Percentiles rank a stretch among this genome's conserved stretches.
Evolutionary conservation across 2,329 filamentous ascomycete genomes (phyloP).

Genomic region (Sordariomycetes sp.): DNA sequence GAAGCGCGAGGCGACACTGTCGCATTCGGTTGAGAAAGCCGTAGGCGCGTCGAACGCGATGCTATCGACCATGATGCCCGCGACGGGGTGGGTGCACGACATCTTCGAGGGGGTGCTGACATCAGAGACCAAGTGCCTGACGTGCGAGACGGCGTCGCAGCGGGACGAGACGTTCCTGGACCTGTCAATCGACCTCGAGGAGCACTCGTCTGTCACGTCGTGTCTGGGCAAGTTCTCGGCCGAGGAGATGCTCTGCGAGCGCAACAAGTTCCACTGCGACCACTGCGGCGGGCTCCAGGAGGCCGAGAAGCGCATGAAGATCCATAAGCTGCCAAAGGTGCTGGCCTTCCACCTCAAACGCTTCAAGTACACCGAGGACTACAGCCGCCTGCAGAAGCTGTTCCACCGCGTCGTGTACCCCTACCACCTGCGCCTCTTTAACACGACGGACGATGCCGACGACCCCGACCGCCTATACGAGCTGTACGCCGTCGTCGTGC

Average conservation of each 20-base stretch:
- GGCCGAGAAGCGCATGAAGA: conserved; percentile 98
- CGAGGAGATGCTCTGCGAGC: conserved; percentile 95
- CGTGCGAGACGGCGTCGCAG: conserved; percentile 90
- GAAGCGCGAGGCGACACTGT: conserved; percentile 10
- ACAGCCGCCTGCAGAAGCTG: conserved; percentile 85
- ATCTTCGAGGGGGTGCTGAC: conserved; percentile 91
- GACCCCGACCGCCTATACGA: conserved; percentile 92
- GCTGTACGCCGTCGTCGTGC: conserved; percentile 91
- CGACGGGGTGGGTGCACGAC: conserved; percentile 84
- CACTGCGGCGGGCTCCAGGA: conserved; percentile 93
- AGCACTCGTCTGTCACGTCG: conserved; percentile 91
- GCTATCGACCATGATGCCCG: background rate
- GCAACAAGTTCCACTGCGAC: conserved; percentile 98
- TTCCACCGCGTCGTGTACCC: conserved; percentile 96
- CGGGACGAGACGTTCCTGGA: conserved; percentile 93
- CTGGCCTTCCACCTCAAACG: conserved; percentile 87
- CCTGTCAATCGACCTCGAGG: conserved; percentile 86
- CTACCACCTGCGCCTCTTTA: conserved; percentile 91
- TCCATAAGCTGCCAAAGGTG: conserved; percentile 85
- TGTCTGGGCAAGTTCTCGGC: conserved; percentile 93
- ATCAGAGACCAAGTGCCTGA: conserved; percentile 91
- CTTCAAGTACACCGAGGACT: conserved; percentile 96
- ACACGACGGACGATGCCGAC: conserved; percentile 89
- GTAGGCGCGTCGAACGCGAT: conserved; percentile 16
- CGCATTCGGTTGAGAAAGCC: conserved; percentile 13